Evolutionary conservation across 768 basidiomycete genomes (phyloP), one percentile per base, ranked within the genome.

Genomic region (Postia placenta): DNA sequence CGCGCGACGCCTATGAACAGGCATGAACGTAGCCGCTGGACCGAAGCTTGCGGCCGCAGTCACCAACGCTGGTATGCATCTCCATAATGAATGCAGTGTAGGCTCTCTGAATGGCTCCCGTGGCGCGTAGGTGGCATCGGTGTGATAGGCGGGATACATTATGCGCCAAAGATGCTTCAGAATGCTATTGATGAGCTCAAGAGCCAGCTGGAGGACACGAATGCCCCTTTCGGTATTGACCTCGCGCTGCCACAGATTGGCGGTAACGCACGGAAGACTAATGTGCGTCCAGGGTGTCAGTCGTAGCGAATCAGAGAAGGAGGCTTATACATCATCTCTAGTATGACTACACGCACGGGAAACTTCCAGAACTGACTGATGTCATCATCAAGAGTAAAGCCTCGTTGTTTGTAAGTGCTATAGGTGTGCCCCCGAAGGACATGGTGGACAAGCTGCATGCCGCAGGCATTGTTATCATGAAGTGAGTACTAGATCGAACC

Each of bases 1-100:
- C n/a, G n/a, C n/a, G n/a, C n/a, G n/a, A n/a, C n/a, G n/a, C n/a
- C n/a, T n/a, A n/a, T n/a, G n/a, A 26, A 3, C 43, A 68, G 78
- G 85, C 47, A 91, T 92, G 89, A 90, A 88, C 60, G 82, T 92
- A 25, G 90, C 89, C 45, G 87, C 90, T 41, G 88, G 88, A 5
- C 88, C 90, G 11, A 85, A 75, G 66, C 70, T 93, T 5, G 91
- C 91, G 17, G 92, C 90, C 19, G 81, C 87, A 1, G 89, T 93
- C 17, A 89, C 89, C n/a, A 93, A 93, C 60, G 80, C 92, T 17
- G 92, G 85, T 74, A 53, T 38, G 30, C 30, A 15, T 33, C 30
- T 33, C 30, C 30, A 33, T 33, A n/a, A n/a, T n/a, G n/a, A n/a
- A n/a, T n/a, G n/a, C n/a, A n/a, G n/a, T n/a, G 64, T 39, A 17